A percentile compares a stretch with the other conserved stretches of the same genome.
These are phyloP conservation scores for Penicillium paxilli DNA, from an alignment of 495 filamentous ascomycete genomes.

Conservation along the genomic window DNA sequence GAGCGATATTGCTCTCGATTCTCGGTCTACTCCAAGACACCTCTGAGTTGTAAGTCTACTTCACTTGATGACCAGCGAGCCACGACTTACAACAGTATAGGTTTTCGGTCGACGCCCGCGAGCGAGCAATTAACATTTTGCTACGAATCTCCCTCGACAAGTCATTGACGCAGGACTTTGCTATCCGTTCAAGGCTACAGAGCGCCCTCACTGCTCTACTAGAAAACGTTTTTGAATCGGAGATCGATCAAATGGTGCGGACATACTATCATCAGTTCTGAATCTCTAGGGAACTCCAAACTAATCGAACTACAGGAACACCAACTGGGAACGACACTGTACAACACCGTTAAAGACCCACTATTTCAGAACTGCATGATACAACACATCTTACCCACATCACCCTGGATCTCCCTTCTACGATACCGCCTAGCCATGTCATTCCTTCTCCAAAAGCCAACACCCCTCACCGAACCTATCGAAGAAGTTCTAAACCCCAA, in stretches of 20 bases:
- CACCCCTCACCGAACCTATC: constrained; percentile 43
- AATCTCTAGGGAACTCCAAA: neutral
- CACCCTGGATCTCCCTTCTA: constrained; percentile 57
- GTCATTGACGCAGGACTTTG: constrained; percentile 42
- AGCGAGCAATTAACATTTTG: constrained; percentile 40
- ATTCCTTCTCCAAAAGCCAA: constrained; percentile 60
- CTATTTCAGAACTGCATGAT: constrained; percentile 61
- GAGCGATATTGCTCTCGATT: constrained; percentile 16
- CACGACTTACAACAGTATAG: constrained; percentile 19
- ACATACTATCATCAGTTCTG: neutral
- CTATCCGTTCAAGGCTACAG: constrained; percentile 45
- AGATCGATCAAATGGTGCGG: constrained; percentile 33
- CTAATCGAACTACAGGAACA: constrained; percentile 44
- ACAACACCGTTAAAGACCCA: constrained; percentile 47
- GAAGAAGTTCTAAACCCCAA: constrained; percentile 51
- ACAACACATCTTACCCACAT: constrained; percentile 54
- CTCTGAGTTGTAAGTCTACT: constrained; percentile 27
- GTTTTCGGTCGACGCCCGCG: constrained; percentile 33
- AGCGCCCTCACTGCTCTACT: constrained; percentile 43
- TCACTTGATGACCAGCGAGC: neutral
- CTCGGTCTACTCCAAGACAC: constrained; percentile 33
- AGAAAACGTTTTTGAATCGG: constrained; percentile 30
- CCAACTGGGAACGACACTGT: constrained; percentile 54
- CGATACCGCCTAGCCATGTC: constrained; percentile 71
- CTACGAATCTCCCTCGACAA: constrained; percentile 63